Base-by-base conservation (phyloP, 2,329 filamentous ascomycete genomes). In the Curvularia verruculosa region DNA sequence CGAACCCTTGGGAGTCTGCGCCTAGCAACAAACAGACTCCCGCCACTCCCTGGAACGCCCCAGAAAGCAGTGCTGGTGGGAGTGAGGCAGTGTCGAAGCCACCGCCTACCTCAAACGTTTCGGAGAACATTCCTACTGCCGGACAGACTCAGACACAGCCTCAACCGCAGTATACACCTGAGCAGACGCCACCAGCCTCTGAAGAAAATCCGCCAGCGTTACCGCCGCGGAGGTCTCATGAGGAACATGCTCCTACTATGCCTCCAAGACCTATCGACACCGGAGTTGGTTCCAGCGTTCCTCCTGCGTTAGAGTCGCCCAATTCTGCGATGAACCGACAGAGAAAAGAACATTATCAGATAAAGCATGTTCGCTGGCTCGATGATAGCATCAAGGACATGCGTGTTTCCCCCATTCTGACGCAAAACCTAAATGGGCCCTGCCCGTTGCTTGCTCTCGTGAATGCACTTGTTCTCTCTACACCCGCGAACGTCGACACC, bases 381-480 rank as follows among this genome's bases (percentile, higher is more conserved):
- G 91, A 97, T 73, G 77, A 81, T 2, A 84, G 73, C 10, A 81
- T 83, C 0, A 74, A 81, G 1, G 82, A 84, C n/a, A 86, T 91
- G 36, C 84, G 91, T 41, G 83, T 84, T n/a, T 94, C 92, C 0
- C 94, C 95, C 0, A 92, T 98, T 54, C 80, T 98, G 39, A 87
- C 96, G 3, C 94, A 99, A 71, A 98, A 97, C 66, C 87, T 89
- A 54, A 99, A 99, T 68, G 95, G 95, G 0, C 95, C 95, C 1
- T 99, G 95, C 75, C 95, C 95, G 1, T 79, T 99, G 13, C 86
- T 99, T 24, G 95, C 95, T 2, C 82, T 99, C 5, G 93, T 98
- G 56, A 99, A 99, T 73, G 93, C 93, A 1, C 82, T 99, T 15
- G 90, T 92, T 0, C 79, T 99, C 52, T 93, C 92, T 2, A 94